Conservation (phyloP, 352 stramenopile species). For the Plasmopara muralis region DNA sequence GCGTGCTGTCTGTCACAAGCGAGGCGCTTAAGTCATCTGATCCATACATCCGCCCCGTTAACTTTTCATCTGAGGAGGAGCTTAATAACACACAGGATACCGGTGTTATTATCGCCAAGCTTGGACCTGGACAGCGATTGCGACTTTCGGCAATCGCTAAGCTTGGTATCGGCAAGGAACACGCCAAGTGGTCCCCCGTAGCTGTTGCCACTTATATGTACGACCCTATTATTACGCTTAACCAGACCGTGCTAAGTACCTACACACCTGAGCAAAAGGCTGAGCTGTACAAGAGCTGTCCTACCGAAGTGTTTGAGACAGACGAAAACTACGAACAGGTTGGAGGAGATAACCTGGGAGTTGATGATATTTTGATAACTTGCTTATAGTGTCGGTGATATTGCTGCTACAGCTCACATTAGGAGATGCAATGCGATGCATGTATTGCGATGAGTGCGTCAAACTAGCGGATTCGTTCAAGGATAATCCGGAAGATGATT, state of each 20-base stretch:
- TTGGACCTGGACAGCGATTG: slow-evolving; percentile 91
- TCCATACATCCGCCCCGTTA: slow-evolving; percentile 80
- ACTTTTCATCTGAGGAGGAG: slow-evolving; percentile 85
- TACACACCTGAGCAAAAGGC: slow-evolving; percentile 93
- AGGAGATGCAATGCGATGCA: slow-evolving; percentile 76
- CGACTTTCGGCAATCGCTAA: slow-evolving; percentile 94
- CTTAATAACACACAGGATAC: slow-evolving; percentile 93
- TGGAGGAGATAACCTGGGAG: not conserved
- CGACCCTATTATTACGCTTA: slow-evolving; percentile 86
- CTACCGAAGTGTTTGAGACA: slow-evolving; percentile 91
- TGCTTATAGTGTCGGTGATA: not conserved
- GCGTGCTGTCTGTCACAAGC: slow-evolving; percentile 67
- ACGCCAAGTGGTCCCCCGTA: slow-evolving; percentile 96
- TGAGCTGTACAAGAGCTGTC: slow-evolving; percentile 93
- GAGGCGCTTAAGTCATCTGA: slow-evolving; percentile 77
- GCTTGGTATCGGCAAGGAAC: slow-evolving; percentile 93
- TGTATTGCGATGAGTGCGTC: slow-evolving; percentile 95
- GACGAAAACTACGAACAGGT: slow-evolving; percentile 87
- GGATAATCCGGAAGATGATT: slow-evolving; percentile 92
- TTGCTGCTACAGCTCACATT: slow-evolving; percentile 39
- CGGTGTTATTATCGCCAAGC: slow-evolving; percentile 96
- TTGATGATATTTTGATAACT: not conserved
- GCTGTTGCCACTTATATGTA: slow-evolving; percentile 93
- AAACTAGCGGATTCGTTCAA: slow-evolving; percentile 91
- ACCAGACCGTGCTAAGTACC: slow-evolving; percentile 89